Conservation (phyloP, 2,329 filamentous ascomycete genomes). For the Paecilomyces niveus region DNA sequence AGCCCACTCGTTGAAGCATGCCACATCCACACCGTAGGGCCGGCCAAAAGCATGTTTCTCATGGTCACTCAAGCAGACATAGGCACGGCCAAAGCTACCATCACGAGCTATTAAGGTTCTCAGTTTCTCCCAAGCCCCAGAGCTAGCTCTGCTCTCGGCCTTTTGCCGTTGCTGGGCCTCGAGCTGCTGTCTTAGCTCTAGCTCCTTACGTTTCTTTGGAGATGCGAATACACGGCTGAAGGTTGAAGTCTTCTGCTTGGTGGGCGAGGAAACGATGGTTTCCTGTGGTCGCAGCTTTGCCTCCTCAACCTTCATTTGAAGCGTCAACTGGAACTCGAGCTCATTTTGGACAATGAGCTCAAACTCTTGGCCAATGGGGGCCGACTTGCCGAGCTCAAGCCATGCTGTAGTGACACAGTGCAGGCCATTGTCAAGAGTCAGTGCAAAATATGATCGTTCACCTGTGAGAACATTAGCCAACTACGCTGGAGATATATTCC, state of each 20-base stretch:
- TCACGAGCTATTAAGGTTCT: conserved; percentile 82
- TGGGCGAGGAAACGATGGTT: conserved; percentile 44
- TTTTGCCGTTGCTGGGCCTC: conserved; percentile 71
- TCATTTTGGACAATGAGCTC: conserved; percentile 96
- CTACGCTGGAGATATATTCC: background rate
- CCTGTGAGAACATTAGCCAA: conserved; percentile 44
- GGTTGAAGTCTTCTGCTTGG: conserved; percentile 73
- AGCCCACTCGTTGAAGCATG: conserved; percentile 98
- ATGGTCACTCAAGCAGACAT: conserved; percentile 89
- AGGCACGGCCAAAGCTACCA: conserved; percentile 89
- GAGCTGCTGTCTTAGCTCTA: conserved; percentile 75
- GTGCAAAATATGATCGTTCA: conserved; percentile 86
- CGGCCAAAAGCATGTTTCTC: conserved; percentile 83
- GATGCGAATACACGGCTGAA: conserved; percentile 91
- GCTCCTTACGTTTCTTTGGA: conserved; percentile 93
- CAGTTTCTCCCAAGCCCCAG: conserved; percentile 68
- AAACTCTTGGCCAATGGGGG: conserved; percentile 95
- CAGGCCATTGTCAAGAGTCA: conserved; percentile 95
- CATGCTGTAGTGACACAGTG: conserved; percentile 96
- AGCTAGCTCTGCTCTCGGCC: conserved; percentile 48
- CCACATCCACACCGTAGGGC: conserved; percentile 78
- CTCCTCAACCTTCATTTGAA: conserved; percentile 90
- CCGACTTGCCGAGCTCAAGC: conserved; percentile 84
- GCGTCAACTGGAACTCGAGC: conserved; percentile 95
- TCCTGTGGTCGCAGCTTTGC: conserved; percentile 53